Base-by-base conservation (phyloP, 495 filamentous ascomycete genomes). In the Lasiosphaeria ovina region DNA sequence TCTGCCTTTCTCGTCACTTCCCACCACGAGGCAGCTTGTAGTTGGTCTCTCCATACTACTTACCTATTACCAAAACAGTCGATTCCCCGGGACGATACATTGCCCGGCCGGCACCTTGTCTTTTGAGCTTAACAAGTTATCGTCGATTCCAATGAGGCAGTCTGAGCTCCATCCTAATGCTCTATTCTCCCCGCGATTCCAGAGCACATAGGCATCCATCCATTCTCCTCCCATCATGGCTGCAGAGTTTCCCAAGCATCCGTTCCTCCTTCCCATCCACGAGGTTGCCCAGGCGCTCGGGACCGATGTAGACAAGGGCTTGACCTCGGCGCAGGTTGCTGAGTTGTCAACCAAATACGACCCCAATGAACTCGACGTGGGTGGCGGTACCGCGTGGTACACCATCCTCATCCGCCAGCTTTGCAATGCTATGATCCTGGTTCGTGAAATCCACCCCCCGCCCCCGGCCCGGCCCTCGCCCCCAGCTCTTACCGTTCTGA, bases 351-450 rank as follows among this genome's bases (percentile, higher is more conserved):
- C 70, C 24, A 77, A 74, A 52, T 86, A 85, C 71, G 82, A 83
- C 16, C 76, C 75, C 54, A 89, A 89, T 68, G 84, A 87, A 66
- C 63, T 89, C 35, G 81, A 84, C n/a, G 77, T 85, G 6, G 84
- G 84, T 14, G 83, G 78, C 38, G 79, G 76, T 33, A 79, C 87
- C 32, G 74, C 79, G 35, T 85, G 85, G 81, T 86, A 87, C 67
- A 83, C 81, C 59, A 83, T 90, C 49, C 77, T 90, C 9, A 73
- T 86, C 49, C 86, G 85, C 59, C 86, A 89, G 68, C 65, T 87
- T 33, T 77, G 77, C 61, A 89, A 88, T 80, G 84, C 86, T 58
- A 89, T 89, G 85, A 83, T 86, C 58, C 66, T 87, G 76, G 76
- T 86, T 24, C 24, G 24, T 24, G 24, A 74, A 63, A 80, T 77